Base-by-base conservation (phyloP, 768 basidiomycete species). In the Tricholoma hemisulphureum region DNA sequence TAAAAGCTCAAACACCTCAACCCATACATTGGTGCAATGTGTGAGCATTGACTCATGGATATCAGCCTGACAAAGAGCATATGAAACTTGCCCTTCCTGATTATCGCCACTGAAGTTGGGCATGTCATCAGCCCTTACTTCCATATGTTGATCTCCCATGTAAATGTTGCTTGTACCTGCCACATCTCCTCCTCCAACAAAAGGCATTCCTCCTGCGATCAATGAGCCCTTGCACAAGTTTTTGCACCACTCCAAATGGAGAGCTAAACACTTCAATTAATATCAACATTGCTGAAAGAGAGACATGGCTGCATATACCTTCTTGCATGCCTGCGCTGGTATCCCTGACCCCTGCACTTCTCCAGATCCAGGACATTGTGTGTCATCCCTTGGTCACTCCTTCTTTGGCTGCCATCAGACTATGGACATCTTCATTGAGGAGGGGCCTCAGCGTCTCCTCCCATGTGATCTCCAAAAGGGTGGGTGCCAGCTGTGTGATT, bases 121-220 rank as follows among this genome's bases (percentile, higher is more conserved):
- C n/a, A 14, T 14, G 4, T 45, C 41, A 45, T 49, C 48, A 49
- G 6, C 14, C 18, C 18, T 7, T 16, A 16, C 48, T 28, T 49
- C 48, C 48, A 26, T 23, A 28, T 39, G 4, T 39, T 39, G 37
- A 39, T 39, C 3, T 39, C 37, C 37, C 37, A 39, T n/a, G 20
- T 39, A 26, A 50, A 50, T 20, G 23, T 24, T 28, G 11, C 20
- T 21, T 20, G 5, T 48, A 70, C 45, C 45, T 48, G 14, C 11
- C n/a, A 26, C 45, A 48, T 18, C 2, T n/a, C n/a, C n/a, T n/a
- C n/a, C n/a, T n/a, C n/a, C n/a, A n/a, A n/a, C n/a, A n/a, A n/a
- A n/a, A 51, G 50, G 32, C 50, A 51, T 23, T 51, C 50, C 28
- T 51, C 28, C 28, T 51, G 50, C 50, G 28, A 51, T 6, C 50